Conservation (phyloP, 2,329 filamentous ascomycete genomes). For the Penicillium corylophilum region DNA sequence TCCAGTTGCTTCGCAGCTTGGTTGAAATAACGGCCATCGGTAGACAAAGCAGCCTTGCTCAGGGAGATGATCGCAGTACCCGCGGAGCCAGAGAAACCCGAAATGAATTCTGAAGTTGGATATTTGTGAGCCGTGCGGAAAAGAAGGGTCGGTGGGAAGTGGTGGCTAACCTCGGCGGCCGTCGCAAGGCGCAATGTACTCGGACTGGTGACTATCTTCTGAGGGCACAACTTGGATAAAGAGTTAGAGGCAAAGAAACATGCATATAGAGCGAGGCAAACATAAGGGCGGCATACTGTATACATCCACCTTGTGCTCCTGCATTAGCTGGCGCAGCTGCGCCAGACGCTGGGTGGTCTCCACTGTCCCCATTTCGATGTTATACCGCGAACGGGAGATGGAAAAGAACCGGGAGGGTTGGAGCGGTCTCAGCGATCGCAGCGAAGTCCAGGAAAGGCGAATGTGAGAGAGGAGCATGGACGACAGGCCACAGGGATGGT, state of each 20-base stretch:
- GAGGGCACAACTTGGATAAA: slow-evolving; percentile 76
- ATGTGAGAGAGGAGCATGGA: slow-evolving; percentile 38
- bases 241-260: slow-evolving; percentile 30
- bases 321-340: slow-evolving; percentile 81
- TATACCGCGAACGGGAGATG: slow-evolving; percentile 33
- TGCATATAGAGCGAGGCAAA: not conserved
- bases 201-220: slow-evolving; percentile 95
- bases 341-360: slow-evolving; percentile 75
- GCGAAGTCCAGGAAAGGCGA: slow-evolving; percentile 31
- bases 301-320: slow-evolving; percentile 78
- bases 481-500: not conserved
- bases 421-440: slow-evolving; percentile 29
- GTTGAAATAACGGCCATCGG: slow-evolving; percentile 97
- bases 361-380: slow-evolving; percentile 70
- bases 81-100: slow-evolving; percentile 90
- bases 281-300: slow-evolving; percentile 65
- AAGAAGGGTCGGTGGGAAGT: slow-evolving; percentile 4
- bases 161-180: slow-evolving; percentile 66
- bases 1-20: slow-evolving; percentile 91
- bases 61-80: slow-evolving; percentile 86
- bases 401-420: slow-evolving; percentile 40
- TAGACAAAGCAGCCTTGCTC: slow-evolving; percentile 84
- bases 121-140: slow-evolving; percentile 15
- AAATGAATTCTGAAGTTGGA: slow-evolving; percentile 67
- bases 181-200: slow-evolving; percentile 97